Evolutionary conservation across 306 rosid genomes (phyloP).

Genomic region (Citrullus mucosospermus): DNA sequence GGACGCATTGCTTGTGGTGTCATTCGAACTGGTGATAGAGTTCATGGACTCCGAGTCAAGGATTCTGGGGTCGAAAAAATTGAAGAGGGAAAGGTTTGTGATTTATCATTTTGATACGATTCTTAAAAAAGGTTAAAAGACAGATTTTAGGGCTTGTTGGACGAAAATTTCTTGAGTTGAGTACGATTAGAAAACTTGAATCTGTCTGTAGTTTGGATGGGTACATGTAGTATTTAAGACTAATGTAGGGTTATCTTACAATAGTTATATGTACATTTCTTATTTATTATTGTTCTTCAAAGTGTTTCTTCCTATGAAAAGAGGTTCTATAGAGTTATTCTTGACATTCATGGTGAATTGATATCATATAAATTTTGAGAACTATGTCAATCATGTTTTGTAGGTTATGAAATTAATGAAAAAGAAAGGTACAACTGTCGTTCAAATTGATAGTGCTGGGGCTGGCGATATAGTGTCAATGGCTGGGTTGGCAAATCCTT

Average conservation of each 20-base stretch:
- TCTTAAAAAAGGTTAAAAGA: not conserved
- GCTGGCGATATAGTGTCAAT: slow-evolving; percentile 94
- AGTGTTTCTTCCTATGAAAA: not conserved
- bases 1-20: slow-evolving; percentile 78
- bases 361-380: not conserved
- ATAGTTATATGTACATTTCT: not conserved
- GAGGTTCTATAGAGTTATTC: not conserved
- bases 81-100: slow-evolving; percentile 86
- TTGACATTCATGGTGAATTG: not conserved
- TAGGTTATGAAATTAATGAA: slow-evolving; percentile 87
- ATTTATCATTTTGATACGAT: not conserved
- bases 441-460: slow-evolving; percentile 72
- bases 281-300: not conserved
- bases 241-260: not conserved
- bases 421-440: slow-evolving; percentile 75
- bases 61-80: slow-evolving; percentile 65
- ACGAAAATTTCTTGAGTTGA: not conserved
- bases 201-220: not conserved
- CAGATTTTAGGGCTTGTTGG: not conserved
- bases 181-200: not conserved
- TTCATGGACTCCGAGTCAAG: slow-evolving; percentile 68
- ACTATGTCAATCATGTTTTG: slow-evolving; percentile 7
- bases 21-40: slow-evolving; percentile 75
- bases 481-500: slow-evolving; percentile 75
- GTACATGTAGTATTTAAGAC: not conserved